These are phyloP conservation scores for Diaporthe velutina DNA, from an alignment of 2,329 filamentous ascomycete genomes.

Conservation along the genomic window DNA sequence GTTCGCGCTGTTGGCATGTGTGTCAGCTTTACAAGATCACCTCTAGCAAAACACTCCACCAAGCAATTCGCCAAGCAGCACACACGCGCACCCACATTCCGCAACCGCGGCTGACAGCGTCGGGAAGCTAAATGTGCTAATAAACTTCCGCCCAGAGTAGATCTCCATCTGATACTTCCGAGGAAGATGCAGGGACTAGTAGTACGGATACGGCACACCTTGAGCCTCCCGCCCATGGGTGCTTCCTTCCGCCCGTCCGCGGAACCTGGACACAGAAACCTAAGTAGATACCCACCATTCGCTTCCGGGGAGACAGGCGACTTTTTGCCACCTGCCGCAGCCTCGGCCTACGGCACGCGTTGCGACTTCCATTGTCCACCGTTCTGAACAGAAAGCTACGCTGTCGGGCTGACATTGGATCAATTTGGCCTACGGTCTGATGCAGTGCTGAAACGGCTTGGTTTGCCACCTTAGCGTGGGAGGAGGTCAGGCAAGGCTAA, in stretches of 20 bases:
- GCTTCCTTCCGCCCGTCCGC: background rate
- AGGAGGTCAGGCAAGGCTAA: no score
- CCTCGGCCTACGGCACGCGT: no score
- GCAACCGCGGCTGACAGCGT: background rate
- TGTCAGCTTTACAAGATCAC: slow-evolving; percentile 17
- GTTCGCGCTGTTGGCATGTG: background rate
- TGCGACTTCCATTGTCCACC: background rate
- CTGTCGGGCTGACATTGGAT: background rate
- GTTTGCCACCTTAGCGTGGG: background rate
- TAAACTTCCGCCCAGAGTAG: background rate
- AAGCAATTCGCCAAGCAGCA: background rate
- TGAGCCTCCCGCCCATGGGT: background rate
- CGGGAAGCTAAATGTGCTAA: background rate
- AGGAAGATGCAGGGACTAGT: background rate
- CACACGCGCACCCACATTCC: background rate
- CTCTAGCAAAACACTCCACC: background rate
- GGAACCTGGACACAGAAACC: background rate
- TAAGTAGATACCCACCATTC: no score
- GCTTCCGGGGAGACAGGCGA: background rate
- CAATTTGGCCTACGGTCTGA: background rate
- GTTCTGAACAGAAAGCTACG: background rate
- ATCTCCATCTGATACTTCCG: slow-evolving; percentile 25
- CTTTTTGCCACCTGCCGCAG: background rate
- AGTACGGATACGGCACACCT: no score
- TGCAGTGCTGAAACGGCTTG: slow-evolving; percentile 22